Evolutionary conservation across 2,329 filamentous ascomycete species (phyloP), one percentile per base, ranked within the genome.

Genomic region (Colletotrichum gigasporum): DNA sequence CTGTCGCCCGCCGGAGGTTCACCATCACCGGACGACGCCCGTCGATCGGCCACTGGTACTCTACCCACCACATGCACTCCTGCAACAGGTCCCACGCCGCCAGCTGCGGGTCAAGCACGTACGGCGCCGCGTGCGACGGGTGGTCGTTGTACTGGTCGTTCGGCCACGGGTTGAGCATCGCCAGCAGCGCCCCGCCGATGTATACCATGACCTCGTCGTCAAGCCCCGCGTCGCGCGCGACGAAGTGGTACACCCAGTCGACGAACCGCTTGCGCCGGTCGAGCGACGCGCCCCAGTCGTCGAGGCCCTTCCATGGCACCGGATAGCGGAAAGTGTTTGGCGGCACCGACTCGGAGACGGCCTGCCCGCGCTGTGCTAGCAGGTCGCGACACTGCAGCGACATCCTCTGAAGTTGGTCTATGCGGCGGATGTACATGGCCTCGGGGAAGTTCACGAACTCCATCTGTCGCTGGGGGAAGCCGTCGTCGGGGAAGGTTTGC

Each of bases 101-200:
- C 16, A 61, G 18, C 2, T 65, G n/a, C 12, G 4, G 7, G 14
- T 65, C 56, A 14, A 65, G 20, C 4, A 20, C 24, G 28, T 44
- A 9, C 6, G 34, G 35, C 8, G 9, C 3, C 28, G 50, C 41
- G 3, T 65, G 56, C 2, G 62, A 65, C 8, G 62, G 42, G 12
- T 55, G 62, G 11, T 28, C 5, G 3, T 2, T 3, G 9, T 7
- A 2, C 1, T 34, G 24, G 9, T 22, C 12, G 14, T 35, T 50
- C n/a, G 56, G 62, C 28, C 58, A 65, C 26, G 57, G 62, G 18
- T 65, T 65, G 34, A 65, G 62, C n/a, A 65, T 35, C 26, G 48
- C 56, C 20, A 65, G 57, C 28, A 65, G 42, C 5, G n/a, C 34
- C 4, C 41, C 35, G n/a, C 26, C 62, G 20, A 65, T 11, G 4